Conservation (phyloP, 2,329 filamentous ascomycete genomes). For the Verticillium dahliae region DNA sequence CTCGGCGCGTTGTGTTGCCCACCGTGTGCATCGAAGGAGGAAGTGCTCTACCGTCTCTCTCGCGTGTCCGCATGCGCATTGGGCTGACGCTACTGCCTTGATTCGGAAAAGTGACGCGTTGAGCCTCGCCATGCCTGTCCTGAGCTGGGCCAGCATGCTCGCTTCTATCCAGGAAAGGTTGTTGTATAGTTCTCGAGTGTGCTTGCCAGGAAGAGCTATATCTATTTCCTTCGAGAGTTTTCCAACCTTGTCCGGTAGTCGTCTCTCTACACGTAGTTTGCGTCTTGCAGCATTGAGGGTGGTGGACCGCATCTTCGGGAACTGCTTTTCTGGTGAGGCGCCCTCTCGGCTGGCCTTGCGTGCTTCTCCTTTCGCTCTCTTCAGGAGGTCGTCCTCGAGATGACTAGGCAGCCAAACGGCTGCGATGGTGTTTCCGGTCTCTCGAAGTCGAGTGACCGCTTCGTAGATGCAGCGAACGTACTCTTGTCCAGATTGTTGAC, state of each 20-base stretch:
- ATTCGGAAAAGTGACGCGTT: constrained; percentile 10
- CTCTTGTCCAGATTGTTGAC: constrained; percentile 13
- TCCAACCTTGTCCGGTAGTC: constrained; percentile 9
- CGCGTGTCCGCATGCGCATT: constrained; percentile 8
- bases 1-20: constrained; percentile 11
- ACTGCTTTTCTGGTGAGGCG: neutral
- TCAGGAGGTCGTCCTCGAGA: neutral
- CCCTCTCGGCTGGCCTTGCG: neutral
- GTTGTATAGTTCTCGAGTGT: constrained; percentile 14
- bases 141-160: constrained; percentile 12
- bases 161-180: constrained; percentile 11
- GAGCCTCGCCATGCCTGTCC: constrained; percentile 12
- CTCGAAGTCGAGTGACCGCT: constrained; percentile 5
- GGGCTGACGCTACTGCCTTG: constrained; percentile 1
- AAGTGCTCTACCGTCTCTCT: constrained; percentile 21
- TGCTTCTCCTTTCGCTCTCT: neutral
- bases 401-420: neutral
- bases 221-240: constrained; percentile 12
- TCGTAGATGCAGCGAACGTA: constrained; percentile 13
- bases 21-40: constrained; percentile 19
- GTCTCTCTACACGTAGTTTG: neutral
- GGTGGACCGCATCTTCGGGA: neutral
- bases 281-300: neutral
- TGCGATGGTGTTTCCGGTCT: neutral
- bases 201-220: constrained; percentile 9